phyloP scores from a whole-genome alignment of 1,284 basidiomycete genomes.

The Pyrrhoderma noxium region DNA sequence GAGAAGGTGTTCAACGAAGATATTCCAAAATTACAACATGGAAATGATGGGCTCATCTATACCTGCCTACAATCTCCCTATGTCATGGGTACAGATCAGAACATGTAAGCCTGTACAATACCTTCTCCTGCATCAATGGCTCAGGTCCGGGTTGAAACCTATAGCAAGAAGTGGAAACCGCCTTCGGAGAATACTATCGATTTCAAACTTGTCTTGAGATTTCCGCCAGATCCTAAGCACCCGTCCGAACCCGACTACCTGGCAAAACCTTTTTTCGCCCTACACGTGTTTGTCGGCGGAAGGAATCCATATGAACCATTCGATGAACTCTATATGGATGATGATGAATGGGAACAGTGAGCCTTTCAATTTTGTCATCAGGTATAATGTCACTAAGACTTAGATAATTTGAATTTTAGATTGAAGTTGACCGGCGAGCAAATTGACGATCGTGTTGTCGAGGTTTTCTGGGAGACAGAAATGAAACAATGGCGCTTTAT shows the following conservation, averaged over 20 bases:
- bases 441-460: constrained; percentile 88
- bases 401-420: constrained; percentile 36
- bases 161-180: constrained; percentile 97
- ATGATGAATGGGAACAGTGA: constrained; percentile 90
- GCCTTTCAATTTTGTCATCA: constrained; percentile 26
- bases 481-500: constrained; percentile 77
- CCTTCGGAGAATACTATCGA: constrained; percentile 98
- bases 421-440: constrained; percentile 84
- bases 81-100: constrained; percentile 81
- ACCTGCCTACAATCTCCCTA: constrained; percentile 87
- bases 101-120: constrained; percentile 59
- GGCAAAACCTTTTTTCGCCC: constrained; percentile 81
- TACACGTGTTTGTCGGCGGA: constrained; percentile 75
- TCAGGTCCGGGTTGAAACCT: not conserved
- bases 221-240: constrained; percentile 61
- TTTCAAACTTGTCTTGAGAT: constrained; percentile 90
- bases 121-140: not conserved
- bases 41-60: constrained; percentile 95
- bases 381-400: not conserved
- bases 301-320: constrained; percentile 75
- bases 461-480: constrained; percentile 81
- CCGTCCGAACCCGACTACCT: constrained; percentile 66
- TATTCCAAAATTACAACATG: constrained; percentile 87
- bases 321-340: constrained; percentile 81
- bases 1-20: constrained; percentile 80